Base-by-base conservation (phyloP, 106 monocot genomes). In the Hemerocallis citrina region DNA sequence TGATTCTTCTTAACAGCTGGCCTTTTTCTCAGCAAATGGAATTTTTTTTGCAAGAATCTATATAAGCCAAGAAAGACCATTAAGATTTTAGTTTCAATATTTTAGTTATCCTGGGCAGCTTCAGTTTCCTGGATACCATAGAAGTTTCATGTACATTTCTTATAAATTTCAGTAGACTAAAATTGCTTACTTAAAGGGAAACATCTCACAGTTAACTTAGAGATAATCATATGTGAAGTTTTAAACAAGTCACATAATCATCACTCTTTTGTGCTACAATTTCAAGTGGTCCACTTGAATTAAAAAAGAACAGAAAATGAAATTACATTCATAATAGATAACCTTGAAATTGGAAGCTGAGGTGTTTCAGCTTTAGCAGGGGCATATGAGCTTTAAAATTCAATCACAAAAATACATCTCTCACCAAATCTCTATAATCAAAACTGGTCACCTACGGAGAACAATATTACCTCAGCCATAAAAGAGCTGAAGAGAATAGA, bases 71-170 rank as follows among this genome's bases (percentile, higher is more conserved):
- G 17, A 34, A 46, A 46, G n/a, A 46, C n/a, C n/a, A n/a, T n/a
- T n/a, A n/a, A n/a, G n/a, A n/a, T n/a, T n/a, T n/a, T n/a, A n/a
- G n/a, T n/a, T n/a, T n/a, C n/a, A 15, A 0, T 9, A 5, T 17
- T 46, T 5, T 5, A 5, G 1, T 0, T 30, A 2, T 23, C 44
- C 42, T 70, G 83, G n/a, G 80, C 74, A 50, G 77, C 73, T 30
- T 84, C 77, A 43, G 87, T 84, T 75, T 87, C 84, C 87, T 92
- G 64, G 14, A 65, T 28, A 25, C 41, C 19, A 68, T 15, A 70
- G 13, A 31, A 59, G 21, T 23, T n/a, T 43, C 39, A 11, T 22
- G 13, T 32, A 54, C 6, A 15, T 54, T 0, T 25, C 14, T 11
- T 13, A 52, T 29, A n/a, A 2, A 10, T 49, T 49, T 6, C 49